Conservation (phyloP, 2,329 filamentous ascomycete species). For the Elsinoe perseae region DNA sequence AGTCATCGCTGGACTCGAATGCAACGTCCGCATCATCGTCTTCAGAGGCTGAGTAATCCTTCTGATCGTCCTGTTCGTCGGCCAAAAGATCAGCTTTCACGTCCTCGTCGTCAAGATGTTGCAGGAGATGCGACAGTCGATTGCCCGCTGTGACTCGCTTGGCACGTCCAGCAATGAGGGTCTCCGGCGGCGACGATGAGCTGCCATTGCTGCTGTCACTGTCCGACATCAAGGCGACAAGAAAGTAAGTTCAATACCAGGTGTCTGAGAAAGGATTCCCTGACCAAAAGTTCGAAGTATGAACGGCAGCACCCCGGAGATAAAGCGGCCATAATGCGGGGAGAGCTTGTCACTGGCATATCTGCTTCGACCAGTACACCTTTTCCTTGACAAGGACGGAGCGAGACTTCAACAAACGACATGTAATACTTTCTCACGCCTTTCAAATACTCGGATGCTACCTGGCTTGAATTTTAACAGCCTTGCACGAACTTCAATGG, state of each 20-base stretch:
- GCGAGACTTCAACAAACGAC: no score
- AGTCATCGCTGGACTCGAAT: slow-evolving; percentile 77
- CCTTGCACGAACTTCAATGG: background rate
- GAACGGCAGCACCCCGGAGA: background rate
- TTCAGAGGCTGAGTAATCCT: slow-evolving; percentile 35
- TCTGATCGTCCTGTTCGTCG: slow-evolving; percentile 54
- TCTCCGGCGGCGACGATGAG: slow-evolving; percentile 16
- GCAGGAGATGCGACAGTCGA: slow-evolving; percentile 69
- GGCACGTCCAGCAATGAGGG: slow-evolving; percentile 61
- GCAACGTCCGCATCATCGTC: slow-evolving; percentile 62
- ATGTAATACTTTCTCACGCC: background rate
- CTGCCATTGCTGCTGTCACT: slow-evolving; percentile 2
- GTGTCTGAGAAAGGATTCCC: background rate
- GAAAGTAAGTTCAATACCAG: background rate
- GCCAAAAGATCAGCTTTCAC: slow-evolving; percentile 34
- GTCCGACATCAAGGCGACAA: slow-evolving; percentile 15
- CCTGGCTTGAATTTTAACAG: background rate
- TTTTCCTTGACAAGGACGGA: no score
- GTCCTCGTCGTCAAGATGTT: slow-evolving; percentile 44
- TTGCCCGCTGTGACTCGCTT: slow-evolving; percentile 78
- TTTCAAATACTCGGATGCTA: no score
- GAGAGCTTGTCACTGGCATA: background rate
- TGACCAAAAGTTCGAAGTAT: background rate
- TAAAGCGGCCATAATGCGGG: background rate
- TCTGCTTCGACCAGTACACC: no score